Base-by-base conservation (phyloP, 345 rosid species). In the Draba incana region DNA sequence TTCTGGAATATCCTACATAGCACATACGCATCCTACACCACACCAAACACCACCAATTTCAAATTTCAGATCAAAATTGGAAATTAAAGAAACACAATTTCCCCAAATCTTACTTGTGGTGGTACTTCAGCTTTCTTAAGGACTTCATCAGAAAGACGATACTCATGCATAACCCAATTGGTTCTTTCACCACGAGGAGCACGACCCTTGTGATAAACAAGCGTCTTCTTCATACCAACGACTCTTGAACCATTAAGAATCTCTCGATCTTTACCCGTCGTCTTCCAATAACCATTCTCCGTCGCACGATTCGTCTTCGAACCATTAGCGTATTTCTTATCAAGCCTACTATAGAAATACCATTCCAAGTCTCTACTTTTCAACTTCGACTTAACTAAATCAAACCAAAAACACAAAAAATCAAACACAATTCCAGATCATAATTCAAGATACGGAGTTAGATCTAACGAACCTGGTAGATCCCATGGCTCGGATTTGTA, bases 101-200 rank as follows among this genome's bases (percentile, higher is more conserved):
- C 6, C 30, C 2, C 16, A 13, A 8, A 67, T 39, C 90, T 85
- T 81, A 94, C 99, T 57, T 81, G 95, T 3, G 80, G 95, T 3
- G 82, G 76, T 53, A 84, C 68, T 61, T 87, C 88, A 35, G 80
- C 75, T 74, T 79, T 85, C 78, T 63, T 81, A 75, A 94, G 44
- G 30, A 86, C 86, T 63, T 91, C 92, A 53, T 91, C 99, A 37
- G 81, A 69, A 20, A 94, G 85, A 6, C 95, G 82, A 69, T 91
- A 94, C 82, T 94, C 99, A 0, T 94, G 99, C 99, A 94, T 94
- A 42, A 94, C 99, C 99, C 99, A 94, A 67, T 91, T 91, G 2
- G 86, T 74, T n/a, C 99, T 86, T 71, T 85, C 83, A 49, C 97
- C 97, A 54, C 81, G 86, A 6, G 99, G 99, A 64, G 99, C 97